Base-by-base conservation (phyloP, 2,329 filamentous ascomycete genomes). In the Venturia nashicola region DNA sequence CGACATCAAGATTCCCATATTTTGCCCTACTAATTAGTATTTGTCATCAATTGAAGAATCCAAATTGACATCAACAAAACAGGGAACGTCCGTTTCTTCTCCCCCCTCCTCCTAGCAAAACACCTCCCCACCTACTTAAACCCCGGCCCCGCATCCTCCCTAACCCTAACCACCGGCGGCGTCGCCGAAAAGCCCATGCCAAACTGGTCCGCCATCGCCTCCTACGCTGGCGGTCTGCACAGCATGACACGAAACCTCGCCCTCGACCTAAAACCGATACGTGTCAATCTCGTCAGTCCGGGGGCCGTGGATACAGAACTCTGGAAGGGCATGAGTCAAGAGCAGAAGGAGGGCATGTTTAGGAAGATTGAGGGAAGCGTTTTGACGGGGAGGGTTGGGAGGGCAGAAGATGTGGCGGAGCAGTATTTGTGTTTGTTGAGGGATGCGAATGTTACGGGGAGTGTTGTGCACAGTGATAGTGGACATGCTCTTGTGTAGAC, bases 231-330 rank as follows among this genome's bases (percentile, higher is more conserved):
- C 0, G 84, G 79, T 0, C 67, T 83, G 7, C 76, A 83, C 61
- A 78, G 80, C 3, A 76, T 87, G 70, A 76, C 78, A 2, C 76
- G 82, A 1, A 79, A 77, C 3, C 73, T 89, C 42, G 86, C 86
- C 1, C 68, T 88, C 40, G 86, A 89, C 68, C 69, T 90, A 64
- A 80, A 79, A 66, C 86, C 86, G 0, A 72, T 88, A 9, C 75
- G 87, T 1, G 85, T 88, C 34, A 89, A 89, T 69, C 70, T 80
- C 0, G 82, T 89, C 1, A 76, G 73, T 62, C 84, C 85, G 0
- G 86, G 86, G 0, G 74, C 77, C 0, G 76, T 79, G 39, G 72
- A 77, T 46, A 80, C 78, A 16, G 74, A 75, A 66, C 65, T 79
- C 6, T 80, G 77, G 77, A 65, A 65, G 11, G n/a, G 9, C 5